phyloP scores from a whole-genome alignment of 345 rosid species.

The Laguncularia racemosa region DNA sequence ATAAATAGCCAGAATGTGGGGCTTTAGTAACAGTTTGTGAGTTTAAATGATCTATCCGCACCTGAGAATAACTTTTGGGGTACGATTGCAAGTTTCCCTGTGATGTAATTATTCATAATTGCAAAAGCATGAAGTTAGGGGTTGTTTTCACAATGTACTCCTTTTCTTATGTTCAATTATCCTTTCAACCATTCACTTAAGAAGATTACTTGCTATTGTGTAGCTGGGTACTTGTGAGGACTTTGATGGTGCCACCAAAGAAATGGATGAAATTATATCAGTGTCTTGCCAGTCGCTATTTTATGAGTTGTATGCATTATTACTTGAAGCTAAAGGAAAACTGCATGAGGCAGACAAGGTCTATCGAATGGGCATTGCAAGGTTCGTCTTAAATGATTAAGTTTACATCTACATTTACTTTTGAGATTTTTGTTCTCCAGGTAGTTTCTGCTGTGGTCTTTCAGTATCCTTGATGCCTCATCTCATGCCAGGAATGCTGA shows the following conservation, averaged over 20 bases:
- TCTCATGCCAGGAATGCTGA: slow-evolving; percentile 45
- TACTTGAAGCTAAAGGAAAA: slow-evolving; percentile 72
- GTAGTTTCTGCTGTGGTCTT: slow-evolving; percentile 4
- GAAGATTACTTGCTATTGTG: background rate
- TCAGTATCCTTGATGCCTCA: background rate
- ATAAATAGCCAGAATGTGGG: no score
- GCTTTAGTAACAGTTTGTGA: no score
- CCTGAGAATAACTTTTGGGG: no score
- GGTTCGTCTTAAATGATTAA: slow-evolving; percentile 29
- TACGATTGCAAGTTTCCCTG: no score
- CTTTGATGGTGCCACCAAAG: slow-evolving; percentile 41
- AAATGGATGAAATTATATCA: slow-evolving; percentile 48
- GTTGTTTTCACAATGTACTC: background rate
- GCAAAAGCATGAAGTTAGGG: no score
- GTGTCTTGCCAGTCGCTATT: slow-evolving; percentile 42
- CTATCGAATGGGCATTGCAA: slow-evolving; percentile 64
- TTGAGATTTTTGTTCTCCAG: background rate
- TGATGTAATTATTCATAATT: no score
- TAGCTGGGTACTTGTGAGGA: slow-evolving; percentile 64
- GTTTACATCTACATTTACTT: background rate
- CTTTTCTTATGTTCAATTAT: background rate
- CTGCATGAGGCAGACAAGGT: slow-evolving; percentile 56
- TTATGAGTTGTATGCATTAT: slow-evolving; percentile 69
- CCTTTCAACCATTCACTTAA: slow-evolving; percentile 5
- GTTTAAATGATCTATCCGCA: no score